Conservation (phyloP, 257 asterid genomes). For the Primulina huaijiensis region DNA sequence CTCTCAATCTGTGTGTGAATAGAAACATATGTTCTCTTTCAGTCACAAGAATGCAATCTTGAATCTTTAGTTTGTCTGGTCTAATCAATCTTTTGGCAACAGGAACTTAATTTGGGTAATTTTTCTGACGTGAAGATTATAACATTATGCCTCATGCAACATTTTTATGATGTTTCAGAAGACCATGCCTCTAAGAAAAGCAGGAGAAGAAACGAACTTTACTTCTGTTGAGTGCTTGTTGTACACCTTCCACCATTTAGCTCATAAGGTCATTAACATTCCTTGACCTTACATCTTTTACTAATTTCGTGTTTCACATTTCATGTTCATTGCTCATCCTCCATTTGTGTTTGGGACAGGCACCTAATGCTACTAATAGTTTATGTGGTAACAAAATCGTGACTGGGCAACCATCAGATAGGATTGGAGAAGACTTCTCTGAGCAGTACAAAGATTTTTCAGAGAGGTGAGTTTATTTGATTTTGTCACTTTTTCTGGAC, state of each 20-base stretch:
- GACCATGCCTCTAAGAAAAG: slow-evolving; percentile 74
- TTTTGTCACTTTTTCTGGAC: not conserved
- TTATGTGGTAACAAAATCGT: slow-evolving; percentile 92
- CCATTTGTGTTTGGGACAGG: slow-evolving; percentile 46
- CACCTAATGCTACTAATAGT: slow-evolving; percentile 89
- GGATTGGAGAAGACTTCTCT: slow-evolving; percentile 97
- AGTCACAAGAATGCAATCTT: not conserved
- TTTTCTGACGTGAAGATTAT: not conserved
- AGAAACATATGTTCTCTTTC: not conserved
- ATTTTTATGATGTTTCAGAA: slow-evolving; percentile 45
- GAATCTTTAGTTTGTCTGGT: slow-evolving; percentile 16
- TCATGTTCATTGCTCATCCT: slow-evolving; percentile 22
- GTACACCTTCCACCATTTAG: slow-evolving; percentile 82
- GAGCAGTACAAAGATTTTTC: slow-evolving; percentile 65
- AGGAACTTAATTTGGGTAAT: slow-evolving; percentile 15
- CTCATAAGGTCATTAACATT: slow-evolving; percentile 60
- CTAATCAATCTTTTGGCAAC: slow-evolving; percentile 9
- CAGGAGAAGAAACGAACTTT: slow-evolving; percentile 87
- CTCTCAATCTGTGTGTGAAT: too few species aligned
- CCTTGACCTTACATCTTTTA: slow-evolving; percentile 21
- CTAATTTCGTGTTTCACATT: slow-evolving; percentile 15
- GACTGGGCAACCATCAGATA: slow-evolving; percentile 97
- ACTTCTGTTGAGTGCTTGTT: slow-evolving; percentile 86
- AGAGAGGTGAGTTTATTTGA: slow-evolving; percentile 58
- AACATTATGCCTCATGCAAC: slow-evolving; percentile 12